Evolutionary conservation across 176 grass and related monocot species (phyloP), one percentile per base, ranked within the genome.

Genomic region (Pharus latifolius): DNA sequence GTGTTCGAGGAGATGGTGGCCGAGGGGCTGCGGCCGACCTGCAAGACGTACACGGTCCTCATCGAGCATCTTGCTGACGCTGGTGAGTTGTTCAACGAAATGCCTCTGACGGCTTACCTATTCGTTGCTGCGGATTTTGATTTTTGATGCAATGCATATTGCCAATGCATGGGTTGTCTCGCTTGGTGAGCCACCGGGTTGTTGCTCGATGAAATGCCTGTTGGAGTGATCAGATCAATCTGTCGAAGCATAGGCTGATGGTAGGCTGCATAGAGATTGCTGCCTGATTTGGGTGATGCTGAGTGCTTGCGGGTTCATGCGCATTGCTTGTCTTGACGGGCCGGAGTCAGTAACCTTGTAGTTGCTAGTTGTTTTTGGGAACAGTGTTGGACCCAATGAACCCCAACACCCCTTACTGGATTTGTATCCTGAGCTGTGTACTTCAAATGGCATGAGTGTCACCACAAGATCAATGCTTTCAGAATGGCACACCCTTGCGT

Each of bases 11-110:
- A 92, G 60, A 85, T 92, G 75, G 72, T 92, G 34, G 84, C 82
- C 13, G 44, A 87, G 40, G 81, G 89, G 6, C 56, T 92, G 73
- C 65, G 49, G 7, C 84, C 84, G 41, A 92, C 70, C 65, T 92
- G 89, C 77, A 77, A 77, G 43, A 92, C 89, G 0, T 92, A 92
- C 68, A 92, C 89, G 17, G 89, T 92, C 49, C 77, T 92, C 29
- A 92, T 88, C 68, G 81, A 78, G 68, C 78, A 92, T 75, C 89
- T 92, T 8, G 81, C 84, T 0, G 63, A 84, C 42, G 69, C 74
- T 55, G 85, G 89, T 92, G 53, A 92, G 47, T 18, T 63, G 70
- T 70, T 81, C 72, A 55, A 56, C 30, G 11, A 49, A 80, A 88
- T 77, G 14, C 41, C 27, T 34, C 7, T 53, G 6, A 5, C 25